Evolutionary conservation across 176 grass and related monocot species (phyloP).

Genomic region (Alopecurus myosuroides): DNA sequence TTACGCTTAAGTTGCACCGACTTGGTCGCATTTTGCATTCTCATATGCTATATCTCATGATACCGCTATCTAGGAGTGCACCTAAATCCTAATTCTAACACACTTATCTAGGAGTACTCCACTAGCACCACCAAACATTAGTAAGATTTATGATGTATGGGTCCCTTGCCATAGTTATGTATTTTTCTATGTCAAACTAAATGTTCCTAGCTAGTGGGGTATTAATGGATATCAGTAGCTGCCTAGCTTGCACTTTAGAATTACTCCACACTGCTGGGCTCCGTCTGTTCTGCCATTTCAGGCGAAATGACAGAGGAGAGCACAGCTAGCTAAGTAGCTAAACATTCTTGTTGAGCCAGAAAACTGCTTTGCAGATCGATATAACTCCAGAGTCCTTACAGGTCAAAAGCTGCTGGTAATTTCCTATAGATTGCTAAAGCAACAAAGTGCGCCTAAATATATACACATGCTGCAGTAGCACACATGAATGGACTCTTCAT

Average conservation of each 20-base stretch:
- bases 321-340: neutral
- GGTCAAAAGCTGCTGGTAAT: constrained; percentile 20
- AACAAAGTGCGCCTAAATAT: neutral
- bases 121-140: neutral
- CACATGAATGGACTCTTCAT: neutral
- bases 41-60: constrained; percentile 12
- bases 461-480: neutral
- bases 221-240: constrained; percentile 18
- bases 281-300: neutral
- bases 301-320: neutral
- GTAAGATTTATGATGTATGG: neutral
- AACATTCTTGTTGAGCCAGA: constrained; percentile 11
- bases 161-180: neutral
- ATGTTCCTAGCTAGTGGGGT: constrained; percentile 2
- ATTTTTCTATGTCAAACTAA: constrained; percentile 11
- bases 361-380: constrained; percentile 9
- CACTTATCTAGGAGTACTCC: neutral
- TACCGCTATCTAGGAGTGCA: neutral
- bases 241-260: constrained; percentile 17
- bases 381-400: neutral
- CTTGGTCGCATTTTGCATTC: neutral
- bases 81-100: neutral
- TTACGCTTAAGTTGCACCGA: neutral
- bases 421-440: constrained; percentile 6
- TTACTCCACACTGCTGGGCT: constrained; percentile 2